Base-by-base conservation (phyloP, 768 basidiomycete species). In the Phylloporus arenicola region DNA sequence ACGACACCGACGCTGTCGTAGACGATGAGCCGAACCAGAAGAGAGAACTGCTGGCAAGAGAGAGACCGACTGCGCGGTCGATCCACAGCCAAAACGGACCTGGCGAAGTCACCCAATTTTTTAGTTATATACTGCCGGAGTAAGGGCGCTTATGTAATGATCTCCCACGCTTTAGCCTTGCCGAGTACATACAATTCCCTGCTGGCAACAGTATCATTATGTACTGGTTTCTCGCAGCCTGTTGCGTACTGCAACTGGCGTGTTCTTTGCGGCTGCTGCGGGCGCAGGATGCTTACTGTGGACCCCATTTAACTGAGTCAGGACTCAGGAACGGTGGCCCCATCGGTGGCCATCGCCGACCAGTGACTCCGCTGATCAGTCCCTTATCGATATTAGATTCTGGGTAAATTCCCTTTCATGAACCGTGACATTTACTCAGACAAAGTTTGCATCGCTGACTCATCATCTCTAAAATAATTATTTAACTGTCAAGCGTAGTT, bases 31-130 rank as follows among this genome's bases (percentile, higher is more conserved):
- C 56, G 61, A 58, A 45, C 52, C 56, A 58, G 58, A 63, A 65
- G 60, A 57, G 56, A 64, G 57, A 60, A 60, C 55, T 57, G 55
- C 40, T 66, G 64, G 64, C 69, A 60, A 67, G 65, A 67, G 68
- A 54, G 60, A 69, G 71, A 74, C 71, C 73, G 72, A 73, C 73
- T 70, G 67, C 61, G 63, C 61, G 60, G 71, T 75, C 73, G 73
- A 75, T 74, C 73, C 74, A 69, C 65, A 68, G 68, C 67, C 67
- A 62, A 64, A 61, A 67, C 66, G 54, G 62, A 55, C 57, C 58
- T 67, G 44, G 45, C 39, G 17, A 57, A 58, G 39, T 35, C 29
- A 29, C 19, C 48, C 31, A 17, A 42, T 62, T 65, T 64, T 68
- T 62, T 30, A 39, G 24, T 48, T 68, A 60, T 58, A 68, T 62